Evolutionary conservation across 2,329 filamentous ascomycete genomes (phyloP), one percentile per base, ranked within the genome.

Genomic region (Diaporthe ilicicola): DNA sequence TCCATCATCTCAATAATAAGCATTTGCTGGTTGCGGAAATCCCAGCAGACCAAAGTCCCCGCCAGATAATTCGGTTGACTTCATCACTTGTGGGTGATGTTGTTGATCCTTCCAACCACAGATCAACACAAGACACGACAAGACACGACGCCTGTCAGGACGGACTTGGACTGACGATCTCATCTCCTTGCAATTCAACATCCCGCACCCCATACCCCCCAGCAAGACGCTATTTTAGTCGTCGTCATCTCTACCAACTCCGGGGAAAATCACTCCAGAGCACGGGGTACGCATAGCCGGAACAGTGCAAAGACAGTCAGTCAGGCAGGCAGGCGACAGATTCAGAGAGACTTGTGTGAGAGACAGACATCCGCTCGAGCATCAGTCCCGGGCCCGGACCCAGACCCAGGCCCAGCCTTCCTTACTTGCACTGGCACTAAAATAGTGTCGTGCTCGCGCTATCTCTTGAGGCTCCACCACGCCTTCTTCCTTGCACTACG

Each of bases 341-440:
- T n/a, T 9, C 22, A 48, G 17, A 62, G 56, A 62, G 27, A 48
- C 27, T 12, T 48, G 42, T 48, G 42, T 62, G 56, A 50, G 42
- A 67, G 59, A 48, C 50, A 66, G 51, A 46, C 61, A 48, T 34
- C 59, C 27, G 53, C 53, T 46, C 50, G 46, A 66, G 62, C 46
- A 66, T 66, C 62, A 66, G 46, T 32, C 62, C 62, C 62, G 62
- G 62, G 53, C 48, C 48, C 62, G 48, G 62, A 66, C 48, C 39
- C 42, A 59, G 68, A 66, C 34, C 65, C 27, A 69, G 70, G 46
- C 67, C 66, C 65, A 48, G 70, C 51, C 70, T 54, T 61, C 48
- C 70, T 70, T 70, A 72, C 70, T 70, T 72, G 56, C 70, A 72
- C 70, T 46, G 70, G 70, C 70, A 70, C 70, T 72, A 72, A 56